Conservation (phyloP, 2,329 filamentous ascomycete genomes). For the Blastomyces emzantsi region DNA sequence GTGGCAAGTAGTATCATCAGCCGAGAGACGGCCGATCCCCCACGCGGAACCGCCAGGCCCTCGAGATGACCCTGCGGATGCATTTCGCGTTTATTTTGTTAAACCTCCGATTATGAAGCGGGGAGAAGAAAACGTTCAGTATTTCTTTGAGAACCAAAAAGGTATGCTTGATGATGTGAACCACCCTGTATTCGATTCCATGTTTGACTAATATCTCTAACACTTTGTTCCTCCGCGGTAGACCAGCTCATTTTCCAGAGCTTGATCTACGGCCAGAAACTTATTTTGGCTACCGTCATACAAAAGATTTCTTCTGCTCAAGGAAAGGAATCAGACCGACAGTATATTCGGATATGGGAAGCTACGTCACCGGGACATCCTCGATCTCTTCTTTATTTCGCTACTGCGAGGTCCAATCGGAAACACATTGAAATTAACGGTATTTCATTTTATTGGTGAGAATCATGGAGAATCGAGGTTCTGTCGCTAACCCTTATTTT, state of each 20-base stretch:
- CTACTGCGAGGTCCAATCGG: constrained; percentile 5
- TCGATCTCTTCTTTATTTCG: constrained; percentile 10
- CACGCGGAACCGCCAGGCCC: constrained; percentile 14
- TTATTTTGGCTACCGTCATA: constrained; percentile 11
- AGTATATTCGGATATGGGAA: constrained; percentile 15
- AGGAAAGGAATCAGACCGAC: constrained; percentile 13
- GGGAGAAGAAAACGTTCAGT: constrained; percentile 11
- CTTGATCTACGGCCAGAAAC: constrained; percentile 14
- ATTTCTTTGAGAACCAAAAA: constrained; percentile 12
- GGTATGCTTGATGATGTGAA: constrained; percentile 1
- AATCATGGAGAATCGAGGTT: background rate
- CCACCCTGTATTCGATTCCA: background rate
- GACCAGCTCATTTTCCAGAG: constrained; percentile 12
- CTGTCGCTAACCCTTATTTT: background rate
- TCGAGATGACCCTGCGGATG: constrained; percentile 10
- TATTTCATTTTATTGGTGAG: constrained; percentile 2
- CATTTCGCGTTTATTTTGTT: constrained; percentile 14
- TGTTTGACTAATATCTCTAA: background rate
- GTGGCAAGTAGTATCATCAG: constrained; percentile 11
- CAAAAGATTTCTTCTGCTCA: constrained; percentile 12
- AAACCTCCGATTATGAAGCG: constrained; percentile 13
- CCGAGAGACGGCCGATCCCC: constrained; percentile 13
- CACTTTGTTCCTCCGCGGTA: background rate
- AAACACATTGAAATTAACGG: constrained; percentile 14
- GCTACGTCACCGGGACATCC: background rate